phyloP scores from a whole-genome alignment of 768 basidiomycete genomes.

The Calocybe cyanea region DNA sequence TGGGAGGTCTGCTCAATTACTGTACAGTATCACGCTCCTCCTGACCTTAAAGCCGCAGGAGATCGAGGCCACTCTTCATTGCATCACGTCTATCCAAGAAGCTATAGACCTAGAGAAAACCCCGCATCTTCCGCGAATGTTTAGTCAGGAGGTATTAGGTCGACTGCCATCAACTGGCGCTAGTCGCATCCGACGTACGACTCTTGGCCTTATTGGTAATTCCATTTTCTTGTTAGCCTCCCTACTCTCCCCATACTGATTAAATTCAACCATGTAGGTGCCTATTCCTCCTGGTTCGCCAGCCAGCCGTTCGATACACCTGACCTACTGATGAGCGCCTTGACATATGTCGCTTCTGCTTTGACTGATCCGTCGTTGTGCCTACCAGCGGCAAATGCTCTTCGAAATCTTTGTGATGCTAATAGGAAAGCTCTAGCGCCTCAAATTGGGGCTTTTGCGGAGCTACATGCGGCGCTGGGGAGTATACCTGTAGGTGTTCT shows the following conservation, averaged over 20 bases:
- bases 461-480: conserved; percentile 73
- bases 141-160: conserved; percentile 69
- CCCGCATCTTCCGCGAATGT: conserved; percentile 59
- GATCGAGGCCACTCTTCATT: conserved; percentile 83
- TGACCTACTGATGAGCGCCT: conserved; percentile 57
- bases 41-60: conserved; percentile 41
- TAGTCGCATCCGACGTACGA: conserved; percentile 68
- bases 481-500: conserved; percentile 59
- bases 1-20: conserved; percentile 69
- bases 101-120: conserved; percentile 58
- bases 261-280: conserved; percentile 36
- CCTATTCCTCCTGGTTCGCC: conserved; percentile 80
- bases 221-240: background rate
- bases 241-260: background rate
- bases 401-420: conserved; percentile 86
- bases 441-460: conserved; percentile 82
- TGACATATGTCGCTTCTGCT: conserved; percentile 68
- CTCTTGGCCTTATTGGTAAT: conserved; percentile 71
- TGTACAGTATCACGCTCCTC: conserved; percentile 2
- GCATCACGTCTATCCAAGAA: conserved; percentile 84
- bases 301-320: conserved; percentile 33
- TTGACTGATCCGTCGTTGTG: conserved; percentile 62
- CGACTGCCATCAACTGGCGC: conserved; percentile 61
- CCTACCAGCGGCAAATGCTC: conserved; percentile 72
- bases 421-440: conserved; percentile 81